Percentiles rank a stretch among this genome's conserved stretches.
Conservation (phyloP, 2,329 filamentous ascomycete species). For the Waltergamsia citrina region DNA sequence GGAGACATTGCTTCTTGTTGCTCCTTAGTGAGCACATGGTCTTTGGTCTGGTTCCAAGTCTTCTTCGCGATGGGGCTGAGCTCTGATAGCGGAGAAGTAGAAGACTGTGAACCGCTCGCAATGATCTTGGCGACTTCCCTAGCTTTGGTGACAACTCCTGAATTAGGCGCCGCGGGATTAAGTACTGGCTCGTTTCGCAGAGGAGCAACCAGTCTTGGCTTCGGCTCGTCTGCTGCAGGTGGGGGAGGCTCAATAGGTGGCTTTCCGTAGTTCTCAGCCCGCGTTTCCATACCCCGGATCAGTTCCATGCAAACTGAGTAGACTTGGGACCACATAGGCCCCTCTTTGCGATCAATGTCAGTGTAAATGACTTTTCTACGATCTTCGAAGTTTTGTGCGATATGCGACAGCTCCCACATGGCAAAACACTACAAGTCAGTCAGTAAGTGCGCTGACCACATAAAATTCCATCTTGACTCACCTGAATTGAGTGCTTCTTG, state of each 20-base stretch:
- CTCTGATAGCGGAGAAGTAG: slow-evolving; percentile 16
- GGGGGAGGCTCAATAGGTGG: slow-evolving; percentile 22
- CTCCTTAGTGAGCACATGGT: slow-evolving; percentile 38
- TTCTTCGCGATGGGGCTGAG: slow-evolving; percentile 42
- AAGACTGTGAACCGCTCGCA: slow-evolving; percentile 28
- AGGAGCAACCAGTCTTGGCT: slow-evolving; percentile 26
- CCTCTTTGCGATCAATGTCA: slow-evolving; percentile 76
- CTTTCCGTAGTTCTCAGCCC: slow-evolving; percentile 54
- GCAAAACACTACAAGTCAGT: slow-evolving; percentile 58
- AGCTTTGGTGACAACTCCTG: slow-evolving; percentile 26
- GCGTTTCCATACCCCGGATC: slow-evolving; percentile 55
- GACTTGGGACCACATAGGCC: slow-evolving; percentile 74
- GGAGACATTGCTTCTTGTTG: slow-evolving; percentile 44
- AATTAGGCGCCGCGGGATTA: slow-evolving; percentile 21
- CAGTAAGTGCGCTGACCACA: not conserved
- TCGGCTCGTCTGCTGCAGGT: slow-evolving; percentile 12
- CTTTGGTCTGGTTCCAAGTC: slow-evolving; percentile 34
- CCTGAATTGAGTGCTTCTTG: slow-evolving; percentile 69
- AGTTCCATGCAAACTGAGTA: slow-evolving; percentile 59
- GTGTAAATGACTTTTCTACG: slow-evolving; percentile 75
- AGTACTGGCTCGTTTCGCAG: slow-evolving; percentile 36
- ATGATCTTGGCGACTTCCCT: slow-evolving; percentile 10
- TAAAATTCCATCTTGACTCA: slow-evolving; percentile 25
- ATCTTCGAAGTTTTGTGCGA: slow-evolving; percentile 64
- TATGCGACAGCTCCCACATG: slow-evolving; percentile 81